Conservation (phyloP, 1,284 basidiomycete species). For the Marasmius oreades region DNA sequence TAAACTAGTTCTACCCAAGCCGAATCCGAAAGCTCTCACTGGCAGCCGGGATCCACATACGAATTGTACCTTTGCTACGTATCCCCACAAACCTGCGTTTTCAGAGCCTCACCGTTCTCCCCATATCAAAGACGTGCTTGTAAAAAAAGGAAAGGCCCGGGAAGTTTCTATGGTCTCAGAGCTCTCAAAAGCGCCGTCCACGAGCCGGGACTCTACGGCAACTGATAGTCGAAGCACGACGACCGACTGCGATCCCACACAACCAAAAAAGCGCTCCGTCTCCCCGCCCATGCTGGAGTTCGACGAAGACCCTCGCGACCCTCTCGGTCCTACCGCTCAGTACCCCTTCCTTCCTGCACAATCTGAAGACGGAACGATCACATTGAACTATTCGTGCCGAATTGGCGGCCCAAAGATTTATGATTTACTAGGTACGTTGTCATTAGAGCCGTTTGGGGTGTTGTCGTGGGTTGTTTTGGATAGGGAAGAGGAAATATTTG, state of each 20-base stretch:
- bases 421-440: conserved; percentile 57
- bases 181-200: no score
- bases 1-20: background rate
- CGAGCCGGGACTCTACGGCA: no score
- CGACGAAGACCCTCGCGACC: conserved; percentile 25
- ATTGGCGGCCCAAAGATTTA: conserved; percentile 60
- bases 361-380: conserved; percentile 41
- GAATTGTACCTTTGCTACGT: background rate
- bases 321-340: conserved; percentile 48
- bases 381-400: conserved; percentile 53
- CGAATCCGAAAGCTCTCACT: background rate
- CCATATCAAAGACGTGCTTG: background rate
- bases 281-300: conserved; percentile 26
- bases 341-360: conserved; percentile 49
- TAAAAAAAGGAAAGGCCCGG: background rate
- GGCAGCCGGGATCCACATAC: background rate
- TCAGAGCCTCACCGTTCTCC: background rate
- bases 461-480: conserved; percentile 65
- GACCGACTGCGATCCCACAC: conserved; percentile 6
- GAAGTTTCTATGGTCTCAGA: background rate
- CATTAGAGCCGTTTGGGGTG: conserved; percentile 57
- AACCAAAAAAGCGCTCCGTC: conserved; percentile 28
- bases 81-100: background rate
- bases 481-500: conserved; percentile 69
- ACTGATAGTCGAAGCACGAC: background rate